Evolutionary conservation across 2,329 filamentous ascomycete species (phyloP).

Genomic region (Neodidymelliopsis sp.): DNA sequence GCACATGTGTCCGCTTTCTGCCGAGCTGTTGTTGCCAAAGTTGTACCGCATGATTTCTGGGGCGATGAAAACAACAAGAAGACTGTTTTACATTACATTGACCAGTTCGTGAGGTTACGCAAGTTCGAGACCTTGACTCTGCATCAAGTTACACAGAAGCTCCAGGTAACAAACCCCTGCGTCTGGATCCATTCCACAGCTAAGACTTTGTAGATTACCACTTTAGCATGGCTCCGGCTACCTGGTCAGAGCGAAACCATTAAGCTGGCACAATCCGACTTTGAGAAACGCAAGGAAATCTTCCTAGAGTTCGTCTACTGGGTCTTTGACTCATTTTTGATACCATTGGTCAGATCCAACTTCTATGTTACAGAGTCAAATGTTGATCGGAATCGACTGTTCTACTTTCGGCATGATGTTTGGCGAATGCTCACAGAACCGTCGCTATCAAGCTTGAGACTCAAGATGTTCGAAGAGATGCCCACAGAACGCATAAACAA

Average conservation of each 20-base stretch:
- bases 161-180: conserved; percentile 66
- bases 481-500: conserved; percentile 62
- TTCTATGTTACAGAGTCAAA: conserved; percentile 96
- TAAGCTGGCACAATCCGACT: conserved; percentile 75
- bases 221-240: conserved; percentile 76
- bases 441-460: conserved; percentile 71
- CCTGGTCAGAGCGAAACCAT: conserved; percentile 52
- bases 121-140: conserved; percentile 83
- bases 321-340: conserved; percentile 87
- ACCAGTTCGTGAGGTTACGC: conserved; percentile 78
- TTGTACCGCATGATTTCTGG: conserved; percentile 81
- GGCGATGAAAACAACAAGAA: conserved; percentile 71
- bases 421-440: conserved; percentile 83
- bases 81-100: conserved; percentile 70
- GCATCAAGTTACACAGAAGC: conserved; percentile 76
- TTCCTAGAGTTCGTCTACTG: conserved; percentile 90
- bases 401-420: conserved; percentile 94
- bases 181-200: conserved; percentile 18
- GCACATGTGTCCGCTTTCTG: conserved; percentile 85
- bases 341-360: conserved; percentile 84
- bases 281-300: conserved; percentile 77
- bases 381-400: conserved; percentile 78
- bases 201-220: conserved; percentile 62
- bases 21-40: conserved; percentile 72
- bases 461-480: conserved; percentile 80